Evolutionary conservation across 192 early-diverging fungal genomes (phyloP).

Genomic region (Umbelopsis sp.): DNA sequence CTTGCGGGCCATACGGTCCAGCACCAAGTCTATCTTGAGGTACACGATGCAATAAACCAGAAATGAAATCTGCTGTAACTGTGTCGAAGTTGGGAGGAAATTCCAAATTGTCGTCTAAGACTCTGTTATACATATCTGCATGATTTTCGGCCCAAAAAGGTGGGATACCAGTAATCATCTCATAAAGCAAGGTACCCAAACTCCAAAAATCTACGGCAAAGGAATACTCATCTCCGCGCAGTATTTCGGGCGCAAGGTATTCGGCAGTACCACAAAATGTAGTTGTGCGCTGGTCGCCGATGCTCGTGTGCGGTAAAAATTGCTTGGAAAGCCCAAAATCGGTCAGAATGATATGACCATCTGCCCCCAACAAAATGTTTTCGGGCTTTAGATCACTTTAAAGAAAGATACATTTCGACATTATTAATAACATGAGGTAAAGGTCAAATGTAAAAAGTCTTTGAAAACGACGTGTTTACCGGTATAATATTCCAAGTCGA

Average conservation of each 20-base stretch:
- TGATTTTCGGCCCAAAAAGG: conserved; percentile 66
- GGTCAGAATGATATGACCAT: conserved; percentile 73
- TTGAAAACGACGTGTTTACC: neutral
- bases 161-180: conserved; percentile 66
- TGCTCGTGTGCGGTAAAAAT: conserved; percentile 12
- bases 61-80: conserved; percentile 44
- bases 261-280: conserved; percentile 91
- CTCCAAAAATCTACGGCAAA: conserved; percentile 83
- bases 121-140: conserved; percentile 54
- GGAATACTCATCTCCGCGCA: conserved; percentile 71
- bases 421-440: neutral
- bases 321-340: conserved; percentile 82
- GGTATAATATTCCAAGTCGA: conserved; percentile 66
- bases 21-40: conserved; percentile 62
- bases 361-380: conserved; percentile 64
- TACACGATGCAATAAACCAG: conserved; percentile 57
- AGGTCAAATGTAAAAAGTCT: neutral
- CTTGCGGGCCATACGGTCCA: conserved; percentile 56
- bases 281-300: conserved; percentile 47
- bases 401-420: too few relatives aligned
- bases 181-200: conserved; percentile 77
- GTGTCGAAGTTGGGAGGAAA: conserved; percentile 47
- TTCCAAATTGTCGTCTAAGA: conserved; percentile 52
- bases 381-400: conserved; percentile 71
- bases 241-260: conserved; percentile 87